Percentiles rank a stretch among this genome's conserved stretches.
Evolutionary conservation across 192 early-diverging fungal genomes (phyloP).

Genomic region (Spizellomyces punctatus): DNA sequence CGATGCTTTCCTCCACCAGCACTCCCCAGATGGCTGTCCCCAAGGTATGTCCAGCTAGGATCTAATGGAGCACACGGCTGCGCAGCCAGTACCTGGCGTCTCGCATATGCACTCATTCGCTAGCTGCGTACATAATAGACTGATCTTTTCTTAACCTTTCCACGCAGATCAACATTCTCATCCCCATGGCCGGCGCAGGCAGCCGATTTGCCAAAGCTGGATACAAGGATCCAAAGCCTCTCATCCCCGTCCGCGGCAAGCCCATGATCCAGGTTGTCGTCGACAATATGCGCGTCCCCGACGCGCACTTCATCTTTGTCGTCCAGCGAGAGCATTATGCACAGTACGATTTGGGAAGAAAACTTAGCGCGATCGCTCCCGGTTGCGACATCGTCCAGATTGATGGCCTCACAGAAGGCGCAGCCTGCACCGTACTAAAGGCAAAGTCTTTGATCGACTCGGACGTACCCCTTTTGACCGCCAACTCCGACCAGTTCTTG

Average conservation of each 20-base stretch:
- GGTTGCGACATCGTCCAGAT: constrained; percentile 21
- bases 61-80: too few relatives aligned
- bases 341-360: background rate
- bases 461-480: constrained; percentile 17
- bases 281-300: constrained; percentile 12
- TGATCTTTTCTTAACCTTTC: too few relatives aligned
- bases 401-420: constrained; percentile 20
- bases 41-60: too few relatives aligned
- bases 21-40: too few relatives aligned
- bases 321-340: constrained; percentile 12
- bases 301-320: constrained; percentile 22
- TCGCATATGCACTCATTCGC: too few relatives aligned
- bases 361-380: constrained; percentile 6
- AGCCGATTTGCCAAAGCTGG: constrained; percentile 21
- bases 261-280: constrained; percentile 11
- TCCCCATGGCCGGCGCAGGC: constrained; percentile 24
- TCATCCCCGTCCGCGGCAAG: constrained; percentile 12
- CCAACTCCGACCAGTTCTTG: constrained; percentile 25
- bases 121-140: too few relatives aligned
- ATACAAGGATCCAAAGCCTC: constrained; percentile 26
- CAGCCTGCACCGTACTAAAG: constrained; percentile 7
- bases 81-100: too few relatives aligned
- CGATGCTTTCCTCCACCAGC: too few relatives aligned
- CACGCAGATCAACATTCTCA: constrained; percentile 5
- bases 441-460: constrained; percentile 10